Base-by-base conservation (phyloP, 2,329 filamentous ascomycete species). In the Verticillium zaregamsianum region DNA sequence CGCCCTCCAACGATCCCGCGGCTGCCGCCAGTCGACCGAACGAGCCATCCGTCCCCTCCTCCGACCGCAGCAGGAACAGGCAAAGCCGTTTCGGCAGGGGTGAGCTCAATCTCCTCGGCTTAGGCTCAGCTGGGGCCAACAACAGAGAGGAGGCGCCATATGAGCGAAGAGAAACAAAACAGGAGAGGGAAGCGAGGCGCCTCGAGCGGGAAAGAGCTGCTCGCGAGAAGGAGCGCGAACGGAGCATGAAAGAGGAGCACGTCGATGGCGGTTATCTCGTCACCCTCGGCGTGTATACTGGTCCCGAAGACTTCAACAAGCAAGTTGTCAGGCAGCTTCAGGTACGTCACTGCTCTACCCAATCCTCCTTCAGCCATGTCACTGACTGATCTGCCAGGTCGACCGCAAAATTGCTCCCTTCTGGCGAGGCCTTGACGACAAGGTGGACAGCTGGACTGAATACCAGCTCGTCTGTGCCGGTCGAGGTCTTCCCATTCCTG, bases 231-330 rank as follows among this genome's bases (percentile, higher is more conserved):
- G 95, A 99, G 74, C 86, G 95, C 57, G 93, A 97, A 74, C 85
- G 90, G 66, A 99, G 95, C 71, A 87, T 98, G 79, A 88, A 83
- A 66, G 93, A 97, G 69, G 95, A 99, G 73, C 87, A 93, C 73
- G 90, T 98, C 3, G 95, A 99, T 75, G 95, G 95, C 23, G 95
- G 95, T 25, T 99, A 89, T 77, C 79, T 99, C 57, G 95, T 99
- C 35, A 99, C 95, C 0, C 86, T 97, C 72, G 95, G 95, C 39
- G 91, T 93, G 58, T 99, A 99, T 72, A 94, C 92, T 25, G 93
- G 94, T 0, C 80, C 87, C 0, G 95, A 99, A 76, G 95, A 99
- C 76, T 99, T 94, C 73, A 96, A 87, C 80, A 98, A 98, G 75
- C 79, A 85, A 20, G 81, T 92, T 57, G 94, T 98, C 61, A 87